Conservation (phyloP, 306 rosid species). For the Quercus berberidifolia region DNA sequence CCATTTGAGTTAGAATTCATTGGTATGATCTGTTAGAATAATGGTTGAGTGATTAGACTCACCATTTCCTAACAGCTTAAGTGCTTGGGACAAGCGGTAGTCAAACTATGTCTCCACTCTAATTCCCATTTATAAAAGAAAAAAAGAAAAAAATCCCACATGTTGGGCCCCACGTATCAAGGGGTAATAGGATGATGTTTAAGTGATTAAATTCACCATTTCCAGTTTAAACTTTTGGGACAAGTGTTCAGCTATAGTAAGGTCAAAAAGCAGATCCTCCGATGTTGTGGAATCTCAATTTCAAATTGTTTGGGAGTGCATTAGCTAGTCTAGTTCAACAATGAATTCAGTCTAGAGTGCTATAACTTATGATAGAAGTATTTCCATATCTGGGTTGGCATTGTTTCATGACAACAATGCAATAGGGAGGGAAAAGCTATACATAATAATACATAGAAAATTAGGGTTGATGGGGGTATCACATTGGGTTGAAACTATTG, state of each 20-base stretch:
- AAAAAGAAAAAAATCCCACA: too few species aligned
- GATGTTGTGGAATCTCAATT: background rate
- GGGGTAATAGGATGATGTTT: too few species aligned
- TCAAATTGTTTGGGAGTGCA: background rate
- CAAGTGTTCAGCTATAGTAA: background rate
- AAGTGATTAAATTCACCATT: too few species aligned
- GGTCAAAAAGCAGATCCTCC: background rate
- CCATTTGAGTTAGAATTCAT: too few species aligned
- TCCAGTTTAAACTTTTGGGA: too few species aligned
- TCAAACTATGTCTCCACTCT: too few species aligned
- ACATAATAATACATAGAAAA: background rate
- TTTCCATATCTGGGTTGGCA: background rate
- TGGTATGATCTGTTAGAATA: too few species aligned
- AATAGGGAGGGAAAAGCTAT: background rate
- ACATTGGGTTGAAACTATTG: background rate
- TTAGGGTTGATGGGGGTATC: background rate
- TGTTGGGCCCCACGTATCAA: too few species aligned
- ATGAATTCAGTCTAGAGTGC: conserved; percentile 13
- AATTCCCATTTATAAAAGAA: too few species aligned
- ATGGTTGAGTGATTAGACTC: too few species aligned
- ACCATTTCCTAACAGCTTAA: too few species aligned
- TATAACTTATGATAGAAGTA: background rate
- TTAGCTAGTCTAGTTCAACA: background rate
- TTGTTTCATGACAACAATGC: background rate
- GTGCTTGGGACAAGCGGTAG: too few species aligned